Evolutionary conservation across 176 grass and related monocot genomes (phyloP), one percentile per base, ranked within the genome.

Genomic region (Lolium rigidum): DNA sequence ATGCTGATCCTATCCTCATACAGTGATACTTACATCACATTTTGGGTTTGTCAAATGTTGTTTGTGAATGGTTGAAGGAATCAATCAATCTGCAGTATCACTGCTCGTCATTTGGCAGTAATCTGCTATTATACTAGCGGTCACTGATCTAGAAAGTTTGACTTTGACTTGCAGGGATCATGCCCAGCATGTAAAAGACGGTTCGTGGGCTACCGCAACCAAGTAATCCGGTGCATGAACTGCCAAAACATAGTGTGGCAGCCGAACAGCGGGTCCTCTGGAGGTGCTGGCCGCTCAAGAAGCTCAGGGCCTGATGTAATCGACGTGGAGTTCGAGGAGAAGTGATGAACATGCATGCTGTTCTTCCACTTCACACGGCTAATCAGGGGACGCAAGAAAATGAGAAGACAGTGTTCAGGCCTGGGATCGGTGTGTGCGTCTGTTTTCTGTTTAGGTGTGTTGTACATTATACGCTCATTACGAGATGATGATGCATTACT

Each of bases 241-340:
- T 98, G 94, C 71, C 88, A 90, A 81, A 98, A 95, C 62, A 98
- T 95, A 39, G 97, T 98, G 14, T 94, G 97, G 97, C 97, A 98
- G 64, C 94, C 97, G 9, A 95, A 77, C 70, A 88, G 82, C 68
- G 87, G 87, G 10, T 88, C 83, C 12, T 93, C 89, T 20, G 91
- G 88, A 68, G 84, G 91, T 14, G 64, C 47, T 68, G 71, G 83
- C 21, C 64, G 87, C 39, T 91, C 88, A 63, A 85, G 91, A 72
- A 89, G 55, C n/a, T 88, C 97, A 21, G 93, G 88, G 31, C 70
- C 91, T 55, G 92, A 98, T 80, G 86, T 98, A 44, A 98, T 98
- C 28, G 94, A 98, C 74, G 91, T 98, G 39, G 97, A 98, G 70
- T 92, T 89, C 10, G 97, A 98, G 90, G 97, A 98, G 80, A 95